A percentile compares a stretch with the other conserved stretches of the same genome.
These are phyloP conservation scores for Rhodamnia rubescens DNA, from an alignment of 345 rosid species.

Conservation along the genomic window DNA sequence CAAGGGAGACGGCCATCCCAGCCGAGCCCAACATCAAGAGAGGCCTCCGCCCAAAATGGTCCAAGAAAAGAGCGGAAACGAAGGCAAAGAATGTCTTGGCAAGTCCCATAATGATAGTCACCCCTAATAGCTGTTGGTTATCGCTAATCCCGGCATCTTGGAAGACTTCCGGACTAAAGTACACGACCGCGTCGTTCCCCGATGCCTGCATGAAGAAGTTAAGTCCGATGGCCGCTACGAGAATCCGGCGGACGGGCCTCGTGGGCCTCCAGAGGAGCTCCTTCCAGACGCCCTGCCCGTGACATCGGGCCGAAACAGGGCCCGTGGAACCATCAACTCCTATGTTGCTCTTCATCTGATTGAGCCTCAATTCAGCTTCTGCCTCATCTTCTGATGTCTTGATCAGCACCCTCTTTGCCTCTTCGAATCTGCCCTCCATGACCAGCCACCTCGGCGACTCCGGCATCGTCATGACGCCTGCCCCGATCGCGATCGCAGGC, in stretches of 20 bases:
- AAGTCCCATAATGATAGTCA: constrained; percentile 39
- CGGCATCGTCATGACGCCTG: background rate
- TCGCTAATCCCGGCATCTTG: constrained; percentile 31
- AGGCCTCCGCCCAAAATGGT: constrained; percentile 46
- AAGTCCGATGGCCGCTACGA: constrained; percentile 40
- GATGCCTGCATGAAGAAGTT: constrained; percentile 61
- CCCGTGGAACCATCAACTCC: background rate
- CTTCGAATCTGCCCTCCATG: background rate
- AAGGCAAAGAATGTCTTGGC: constrained; percentile 29
- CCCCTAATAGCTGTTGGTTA: constrained; percentile 28
- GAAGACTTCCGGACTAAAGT: constrained; percentile 40
- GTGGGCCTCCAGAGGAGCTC: background rate
- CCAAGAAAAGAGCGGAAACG: constrained; percentile 33
- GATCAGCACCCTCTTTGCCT: background rate
- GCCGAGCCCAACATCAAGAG: constrained; percentile 27
- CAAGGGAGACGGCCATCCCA: constrained; percentile 34
- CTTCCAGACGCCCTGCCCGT: background rate
- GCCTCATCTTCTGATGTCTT: constrained; percentile 1
- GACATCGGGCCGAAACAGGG: background rate
- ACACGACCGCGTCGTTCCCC: constrained; percentile 50
- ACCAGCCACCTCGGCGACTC: background rate
- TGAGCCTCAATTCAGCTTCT: constrained; percentile 40
- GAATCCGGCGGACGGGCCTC: constrained; percentile 28
- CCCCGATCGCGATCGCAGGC: background rate
- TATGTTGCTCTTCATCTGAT: constrained; percentile 15